phyloP scores from a whole-genome alignment of 129 eudicot species.

The Calendula officinalis region DNA sequence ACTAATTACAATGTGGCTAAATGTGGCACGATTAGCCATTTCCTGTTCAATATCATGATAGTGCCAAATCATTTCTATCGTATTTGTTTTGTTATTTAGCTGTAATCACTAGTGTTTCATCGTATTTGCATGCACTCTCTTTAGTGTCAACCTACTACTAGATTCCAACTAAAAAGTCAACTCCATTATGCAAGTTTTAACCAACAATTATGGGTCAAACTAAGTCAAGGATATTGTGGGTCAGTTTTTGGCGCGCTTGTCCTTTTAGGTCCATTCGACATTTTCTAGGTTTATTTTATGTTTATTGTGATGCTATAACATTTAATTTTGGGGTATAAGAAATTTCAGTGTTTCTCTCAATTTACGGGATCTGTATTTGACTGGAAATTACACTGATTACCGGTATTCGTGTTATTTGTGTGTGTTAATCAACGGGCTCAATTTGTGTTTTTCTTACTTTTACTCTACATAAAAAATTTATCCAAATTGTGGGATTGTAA shows the following conservation, averaged over 20 bases:
- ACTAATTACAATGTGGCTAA: conserved; percentile 20
- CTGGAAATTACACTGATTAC: too few species aligned
- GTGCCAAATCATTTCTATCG: conserved; percentile 20
- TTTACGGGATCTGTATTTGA: neutral
- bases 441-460: too few species aligned
- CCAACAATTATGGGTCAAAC: conserved; percentile 16
- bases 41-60: conserved; percentile 5
- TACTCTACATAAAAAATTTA: too few species aligned
- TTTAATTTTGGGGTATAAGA: too few species aligned
- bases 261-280: too few species aligned
- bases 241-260: too few species aligned
- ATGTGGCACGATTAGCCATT: conserved; percentile 34
- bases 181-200: conserved; percentile 13
- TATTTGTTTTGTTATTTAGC: conserved; percentile 1
- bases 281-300: too few species aligned
- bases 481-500: too few species aligned
- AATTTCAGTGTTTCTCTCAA: too few species aligned
- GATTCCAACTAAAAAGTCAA: conserved; percentile 11
- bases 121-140: conserved; percentile 9
- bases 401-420: too few species aligned
- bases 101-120: conserved; percentile 5
- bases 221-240: neutral
- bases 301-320: too few species aligned
- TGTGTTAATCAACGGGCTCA: too few species aligned
- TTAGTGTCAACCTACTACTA: conserved; percentile 21